Conservation (phyloP, 2,329 filamentous ascomycete species). For the Diaporthe helianthi region DNA sequence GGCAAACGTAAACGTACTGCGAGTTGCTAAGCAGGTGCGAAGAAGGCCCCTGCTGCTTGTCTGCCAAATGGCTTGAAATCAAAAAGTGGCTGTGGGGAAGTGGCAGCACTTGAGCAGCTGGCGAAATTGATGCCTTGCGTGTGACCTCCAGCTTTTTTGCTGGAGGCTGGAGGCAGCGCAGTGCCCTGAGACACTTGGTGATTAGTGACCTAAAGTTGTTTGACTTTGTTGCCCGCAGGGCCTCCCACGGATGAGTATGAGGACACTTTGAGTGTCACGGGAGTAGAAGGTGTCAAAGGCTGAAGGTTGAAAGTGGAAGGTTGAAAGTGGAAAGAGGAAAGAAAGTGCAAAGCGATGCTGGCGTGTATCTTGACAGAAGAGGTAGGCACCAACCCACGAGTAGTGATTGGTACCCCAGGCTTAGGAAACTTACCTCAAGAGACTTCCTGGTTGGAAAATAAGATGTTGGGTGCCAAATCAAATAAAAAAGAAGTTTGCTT, state of each 20-base stretch:
- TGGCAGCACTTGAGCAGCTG: neutral
- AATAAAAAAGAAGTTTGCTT: neutral
- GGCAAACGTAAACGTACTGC: neutral
- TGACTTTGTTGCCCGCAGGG: too few species aligned
- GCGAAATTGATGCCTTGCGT: neutral
- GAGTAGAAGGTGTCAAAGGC: neutral
- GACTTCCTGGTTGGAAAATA: neutral
- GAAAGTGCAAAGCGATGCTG: conserved; percentile 3
- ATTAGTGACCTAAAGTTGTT: neutral
- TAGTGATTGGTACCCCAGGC: neutral
- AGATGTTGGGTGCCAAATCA: too few species aligned
- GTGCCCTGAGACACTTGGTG: too few species aligned
- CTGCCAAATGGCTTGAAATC: neutral
- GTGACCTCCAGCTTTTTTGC: neutral
- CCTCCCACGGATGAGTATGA: too few species aligned
- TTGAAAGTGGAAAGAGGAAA: neutral
- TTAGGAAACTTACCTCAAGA: neutral
- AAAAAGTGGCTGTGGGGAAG: neutral
- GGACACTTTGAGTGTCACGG: too few species aligned
- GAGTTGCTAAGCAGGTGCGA: neutral
- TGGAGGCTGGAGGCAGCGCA: neutral
- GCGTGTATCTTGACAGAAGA: neutral
- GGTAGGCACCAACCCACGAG: neutral
- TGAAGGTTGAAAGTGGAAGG: neutral
- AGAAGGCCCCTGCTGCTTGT: neutral